Conservation (phyloP, 2,329 filamentous ascomycete genomes). For the Alternaria sp. region DNA sequence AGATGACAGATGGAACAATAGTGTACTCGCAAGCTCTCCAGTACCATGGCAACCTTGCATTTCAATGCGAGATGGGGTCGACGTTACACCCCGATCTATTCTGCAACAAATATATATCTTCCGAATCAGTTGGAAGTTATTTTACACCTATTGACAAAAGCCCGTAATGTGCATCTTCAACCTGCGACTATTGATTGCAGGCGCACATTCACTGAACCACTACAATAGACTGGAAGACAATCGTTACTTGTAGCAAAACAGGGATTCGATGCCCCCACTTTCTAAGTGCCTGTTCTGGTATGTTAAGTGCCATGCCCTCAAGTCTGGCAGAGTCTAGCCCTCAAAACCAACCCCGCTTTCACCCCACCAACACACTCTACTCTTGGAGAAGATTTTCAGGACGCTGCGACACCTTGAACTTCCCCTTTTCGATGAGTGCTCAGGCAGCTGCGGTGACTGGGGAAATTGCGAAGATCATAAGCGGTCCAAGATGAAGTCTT, state of each 20-base stretch:
- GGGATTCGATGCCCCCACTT: background rate
- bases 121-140: too few relatives aligned
- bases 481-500: rapidly evolving
- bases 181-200: background rate
- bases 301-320: background rate
- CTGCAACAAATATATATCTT: too few relatives aligned
- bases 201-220: background rate
- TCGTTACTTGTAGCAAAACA: background rate
- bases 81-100: too few relatives aligned
- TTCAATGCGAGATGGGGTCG: too few relatives aligned
- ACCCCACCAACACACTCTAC: constrained; percentile 9
- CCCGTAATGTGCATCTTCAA: background rate
- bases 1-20: background rate
- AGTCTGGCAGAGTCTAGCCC: background rate
- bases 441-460: too few relatives aligned
- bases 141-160: too few relatives aligned
- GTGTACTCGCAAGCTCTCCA: background rate
- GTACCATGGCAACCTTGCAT: background rate
- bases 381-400: background rate
- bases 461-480: too few relatives aligned
- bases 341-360: constrained; percentile 8
- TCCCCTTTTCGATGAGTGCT: too few relatives aligned
- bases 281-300: background rate
- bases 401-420: background rate
- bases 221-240: background rate